These are phyloP conservation scores for Chlamydomonas sphaeroides DNA, from an alignment of 139 green algal genomes.

Conservation along the genomic window DNA sequence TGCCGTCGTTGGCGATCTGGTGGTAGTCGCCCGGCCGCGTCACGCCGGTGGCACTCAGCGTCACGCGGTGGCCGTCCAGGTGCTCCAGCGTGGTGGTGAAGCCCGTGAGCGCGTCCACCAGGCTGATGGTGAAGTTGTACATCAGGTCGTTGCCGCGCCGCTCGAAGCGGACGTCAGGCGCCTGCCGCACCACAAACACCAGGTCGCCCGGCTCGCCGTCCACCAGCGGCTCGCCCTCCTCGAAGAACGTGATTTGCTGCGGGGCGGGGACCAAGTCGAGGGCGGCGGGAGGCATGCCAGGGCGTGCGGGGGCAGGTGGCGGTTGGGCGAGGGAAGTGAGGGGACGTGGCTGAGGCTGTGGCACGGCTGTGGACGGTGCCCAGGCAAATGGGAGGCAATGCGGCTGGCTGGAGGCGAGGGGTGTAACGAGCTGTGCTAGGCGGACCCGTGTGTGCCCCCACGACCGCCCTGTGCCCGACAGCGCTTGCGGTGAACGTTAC, in stretches of 20 bases:
- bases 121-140: slow-evolving; percentile 76
- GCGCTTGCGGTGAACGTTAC: too few relatives aligned
- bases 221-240: slow-evolving; percentile 93
- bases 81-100: slow-evolving; percentile 86
- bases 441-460: too few relatives aligned
- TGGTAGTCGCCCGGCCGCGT: slow-evolving; percentile 63
- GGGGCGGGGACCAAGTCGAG: neutral
- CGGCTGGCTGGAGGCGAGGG: too few relatives aligned
- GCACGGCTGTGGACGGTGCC: too few relatives aligned
- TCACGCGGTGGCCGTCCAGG: slow-evolving; percentile 90
- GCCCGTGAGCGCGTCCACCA: slow-evolving; percentile 89
- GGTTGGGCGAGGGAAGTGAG: too few relatives aligned
- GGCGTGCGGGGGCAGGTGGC: too few relatives aligned
- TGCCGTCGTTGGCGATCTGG: slow-evolving; percentile 56
- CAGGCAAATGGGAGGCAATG: too few relatives aligned
- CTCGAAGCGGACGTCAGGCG: slow-evolving; percentile 67
- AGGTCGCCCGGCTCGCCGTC: slow-evolving; percentile 97
- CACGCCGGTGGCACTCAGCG: slow-evolving; percentile 44
- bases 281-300: too few relatives aligned
- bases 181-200: slow-evolving; percentile 61
- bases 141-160: slow-evolving; percentile 76
- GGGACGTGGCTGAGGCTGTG: too few relatives aligned
- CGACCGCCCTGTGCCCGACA: too few relatives aligned
- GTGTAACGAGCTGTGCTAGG: too few relatives aligned
- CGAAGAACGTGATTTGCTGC: slow-evolving; percentile 91